phyloP scores from a whole-genome alignment of 176 grass and related monocot species.

The Juncus effusus region DNA sequence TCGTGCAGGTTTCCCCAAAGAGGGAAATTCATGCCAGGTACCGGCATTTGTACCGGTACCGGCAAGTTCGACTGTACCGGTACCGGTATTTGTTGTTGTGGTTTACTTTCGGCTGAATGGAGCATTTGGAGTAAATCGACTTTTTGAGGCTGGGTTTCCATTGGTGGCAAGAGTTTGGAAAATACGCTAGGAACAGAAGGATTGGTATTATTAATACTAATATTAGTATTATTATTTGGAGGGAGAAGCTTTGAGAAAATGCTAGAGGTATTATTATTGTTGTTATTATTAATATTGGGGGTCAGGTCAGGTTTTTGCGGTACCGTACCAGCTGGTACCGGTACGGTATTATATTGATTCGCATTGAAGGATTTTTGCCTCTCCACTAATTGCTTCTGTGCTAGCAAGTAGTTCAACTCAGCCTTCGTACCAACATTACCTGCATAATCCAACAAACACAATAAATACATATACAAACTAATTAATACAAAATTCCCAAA shows the following conservation, averaged over 20 bases:
- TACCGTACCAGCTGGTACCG: conserved; percentile 30
- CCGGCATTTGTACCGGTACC: conserved; percentile 4
- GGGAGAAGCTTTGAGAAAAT: conserved; percentile 60
- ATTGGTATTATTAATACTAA: no score
- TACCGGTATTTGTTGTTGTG: conserved; percentile 20
- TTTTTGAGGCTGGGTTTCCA: conserved; percentile 55
- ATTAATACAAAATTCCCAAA: conserved; percentile 48
- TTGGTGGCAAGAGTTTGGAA: conserved; percentile 52
- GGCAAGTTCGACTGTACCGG: not conserved
- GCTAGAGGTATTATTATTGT: conserved; percentile 32
- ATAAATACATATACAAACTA: conserved; percentile 39
- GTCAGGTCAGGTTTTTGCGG: conserved; percentile 30
- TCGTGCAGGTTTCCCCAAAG: conserved; percentile 57
- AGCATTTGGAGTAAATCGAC: conserved; percentile 80
- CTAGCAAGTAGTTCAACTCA: conserved; percentile 72
- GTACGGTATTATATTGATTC: conserved; percentile 49
- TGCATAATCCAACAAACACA: conserved; percentile 18
- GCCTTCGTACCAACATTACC: conserved; percentile 31
- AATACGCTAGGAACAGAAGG: conserved; percentile 36
- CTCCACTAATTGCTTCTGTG: conserved; percentile 74
- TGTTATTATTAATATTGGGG: conserved; percentile 22
- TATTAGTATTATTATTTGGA: not conserved
- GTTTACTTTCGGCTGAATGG: conserved; percentile 63
- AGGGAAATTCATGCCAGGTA: conserved; percentile 33
- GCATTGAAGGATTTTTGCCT: conserved; percentile 64